Base-by-base conservation (phyloP, 2,329 filamentous ascomycete genomes). In the Atkinsonella texensis region DNA sequence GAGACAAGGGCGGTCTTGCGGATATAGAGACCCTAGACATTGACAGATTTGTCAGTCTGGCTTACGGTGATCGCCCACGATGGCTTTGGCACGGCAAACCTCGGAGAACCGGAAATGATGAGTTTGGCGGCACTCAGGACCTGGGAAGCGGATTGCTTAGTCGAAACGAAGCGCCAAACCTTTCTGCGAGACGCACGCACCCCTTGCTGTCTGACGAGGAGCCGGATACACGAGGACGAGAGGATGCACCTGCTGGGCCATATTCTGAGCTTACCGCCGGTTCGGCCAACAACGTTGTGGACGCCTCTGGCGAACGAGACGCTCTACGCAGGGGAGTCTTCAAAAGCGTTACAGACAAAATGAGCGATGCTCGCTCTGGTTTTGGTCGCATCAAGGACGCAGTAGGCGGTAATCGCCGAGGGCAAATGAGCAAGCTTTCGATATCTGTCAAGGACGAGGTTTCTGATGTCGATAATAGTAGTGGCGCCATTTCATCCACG, bases 51-150 rank as follows among this genome's bases (percentile, higher is more conserved):
- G 77, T 88, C 47, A 81, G 81, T 53, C 74, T 95, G 28, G 80
- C 85, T 0, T 84, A 83, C 55, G 91, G 93, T 35, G 87, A 93
- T 63, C 80, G 87, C 52, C 77, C 87, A 15, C 95, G 95, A 65
- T 97, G 90, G 89, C 75, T 98, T 2, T 98, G 93, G 93, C 78
- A 87, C 55, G 93, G 91, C 15, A 97, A 95, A 65, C 79, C 87
- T 39, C 81, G 84, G 54, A 89, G 91, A 62, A 77, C 71, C 2
- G 65, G 66, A 2, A 60, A 67, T 2, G 72, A 75, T 9, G 68
- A 71, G n/a, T 48, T 54, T 46, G 68, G 70, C 4, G 71, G 69
- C 46, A 68, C 72, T 3, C 67, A 73, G 12, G 75, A 79, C 15
- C 63, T 73, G 52, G 62, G 64, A 20, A 70, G 70, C 43, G 67